These are phyloP conservation scores for Citrus medica DNA, from an alignment of 345 rosid genomes.

Conservation along the genomic window DNA sequence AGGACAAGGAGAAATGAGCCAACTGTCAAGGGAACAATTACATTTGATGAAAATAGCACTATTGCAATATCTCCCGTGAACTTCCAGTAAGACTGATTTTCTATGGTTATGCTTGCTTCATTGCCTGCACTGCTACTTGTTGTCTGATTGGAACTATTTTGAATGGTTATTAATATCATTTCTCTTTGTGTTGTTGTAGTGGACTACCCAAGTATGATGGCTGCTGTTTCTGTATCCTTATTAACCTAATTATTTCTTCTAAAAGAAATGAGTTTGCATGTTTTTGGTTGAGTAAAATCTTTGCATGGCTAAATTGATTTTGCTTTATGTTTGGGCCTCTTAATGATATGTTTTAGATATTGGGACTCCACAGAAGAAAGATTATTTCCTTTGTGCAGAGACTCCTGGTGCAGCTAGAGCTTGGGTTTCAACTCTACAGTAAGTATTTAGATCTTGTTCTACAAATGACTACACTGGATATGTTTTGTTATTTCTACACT, in stretches of 20 bases:
- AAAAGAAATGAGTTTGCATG: neutral
- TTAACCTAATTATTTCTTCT: neutral
- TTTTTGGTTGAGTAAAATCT: conserved; percentile 3
- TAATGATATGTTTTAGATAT: conserved; percentile 62
- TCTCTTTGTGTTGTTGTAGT: conserved; percentile 42
- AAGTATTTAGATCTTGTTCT: conserved; percentile 32
- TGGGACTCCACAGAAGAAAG: conserved; percentile 95
- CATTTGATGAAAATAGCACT: conserved; percentile 86
- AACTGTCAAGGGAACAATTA: conserved; percentile 71
- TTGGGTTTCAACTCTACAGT: conserved; percentile 95
- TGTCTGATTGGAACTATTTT: conserved; percentile 1
- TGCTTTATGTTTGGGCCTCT: conserved; percentile 23
- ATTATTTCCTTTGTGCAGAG: conserved; percentile 93
- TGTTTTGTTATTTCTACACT: neutral
- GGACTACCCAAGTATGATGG: conserved; percentile 95
- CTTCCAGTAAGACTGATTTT: conserved; percentile 67
- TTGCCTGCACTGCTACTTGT: neutral
- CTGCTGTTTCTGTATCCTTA: conserved; percentile 96
- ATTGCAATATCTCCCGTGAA: conserved; percentile 87
- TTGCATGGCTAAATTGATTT: conserved; percentile 1
- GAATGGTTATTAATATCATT: conserved; percentile 7
- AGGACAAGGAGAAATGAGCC: conserved; percentile 94
- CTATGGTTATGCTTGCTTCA: neutral
- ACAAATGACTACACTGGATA: neutral
- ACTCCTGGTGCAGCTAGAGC: conserved; percentile 98